A percentile compares a stretch with the other conserved stretches of the same genome.
phyloP scores from a whole-genome alignment of 2,329 filamentous ascomycete genomes.

The Fonsecaea monophora region DNA sequence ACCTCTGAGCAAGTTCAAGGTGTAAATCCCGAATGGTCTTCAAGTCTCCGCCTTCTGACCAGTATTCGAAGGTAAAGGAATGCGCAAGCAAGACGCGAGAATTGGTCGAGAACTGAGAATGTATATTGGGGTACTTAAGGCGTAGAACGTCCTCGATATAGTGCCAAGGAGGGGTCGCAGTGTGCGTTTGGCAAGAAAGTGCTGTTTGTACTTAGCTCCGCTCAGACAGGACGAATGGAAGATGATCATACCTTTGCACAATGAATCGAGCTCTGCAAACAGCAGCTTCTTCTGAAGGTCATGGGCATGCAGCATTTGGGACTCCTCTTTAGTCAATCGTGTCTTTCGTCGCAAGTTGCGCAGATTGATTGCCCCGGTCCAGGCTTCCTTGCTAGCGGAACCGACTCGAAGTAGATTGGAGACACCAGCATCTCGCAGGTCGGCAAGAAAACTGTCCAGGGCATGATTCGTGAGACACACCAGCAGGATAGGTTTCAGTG shows the following conservation, averaged over 20 bases:
- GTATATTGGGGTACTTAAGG: conserved; percentile 22
- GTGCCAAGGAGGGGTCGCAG: conserved; percentile 29
- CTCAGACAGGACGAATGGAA: background rate
- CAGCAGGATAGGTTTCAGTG: conserved; percentile 42
- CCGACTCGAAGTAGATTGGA: conserved; percentile 42
- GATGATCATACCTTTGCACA: conserved; percentile 31
- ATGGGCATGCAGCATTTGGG: background rate
- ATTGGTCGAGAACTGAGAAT: conserved; percentile 32
- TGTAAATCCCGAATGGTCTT: conserved; percentile 39
- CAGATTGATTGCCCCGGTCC: conserved; percentile 37
- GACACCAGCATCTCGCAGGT: conserved; percentile 41
- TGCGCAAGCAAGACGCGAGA: conserved; percentile 22
- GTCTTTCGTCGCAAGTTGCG: conserved; percentile 26
- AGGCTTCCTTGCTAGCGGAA: conserved; percentile 41
- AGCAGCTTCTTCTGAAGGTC: conserved; percentile 19
- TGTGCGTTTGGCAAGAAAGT: conserved; percentile 23
- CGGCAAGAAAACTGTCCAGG: conserved; percentile 43
- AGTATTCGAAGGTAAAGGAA: conserved; percentile 41
- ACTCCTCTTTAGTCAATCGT: conserved; percentile 23
- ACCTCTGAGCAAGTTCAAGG: conserved; percentile 37
- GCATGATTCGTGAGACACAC: conserved; percentile 46
- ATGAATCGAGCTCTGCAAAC: conserved; percentile 21
- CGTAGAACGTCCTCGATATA: conserved; percentile 27
- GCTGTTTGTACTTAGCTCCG: conserved; percentile 15
- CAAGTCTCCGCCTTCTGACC: conserved; percentile 42